phyloP scores from a whole-genome alignment of 1,139 yeast genomes.

The Kluyveromyces marxianus region DNA sequence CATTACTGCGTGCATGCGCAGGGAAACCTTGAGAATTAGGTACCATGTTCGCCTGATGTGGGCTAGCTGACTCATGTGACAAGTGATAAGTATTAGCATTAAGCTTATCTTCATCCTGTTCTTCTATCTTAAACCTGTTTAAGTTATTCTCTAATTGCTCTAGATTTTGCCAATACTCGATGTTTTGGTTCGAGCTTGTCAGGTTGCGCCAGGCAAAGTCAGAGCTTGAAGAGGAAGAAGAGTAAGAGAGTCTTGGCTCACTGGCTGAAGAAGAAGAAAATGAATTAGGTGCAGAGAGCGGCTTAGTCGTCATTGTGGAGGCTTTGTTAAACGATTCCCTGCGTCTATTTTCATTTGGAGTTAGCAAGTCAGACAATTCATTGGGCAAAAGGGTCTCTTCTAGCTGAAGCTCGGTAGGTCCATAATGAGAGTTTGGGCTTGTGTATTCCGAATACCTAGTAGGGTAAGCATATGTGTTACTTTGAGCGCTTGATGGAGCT shows the following conservation, averaged over 20 bases:
- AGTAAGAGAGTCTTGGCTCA: conserved; percentile 4
- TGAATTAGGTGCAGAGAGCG: background rate
- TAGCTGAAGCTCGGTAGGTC: conserved; percentile 1
- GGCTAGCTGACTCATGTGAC: background rate
- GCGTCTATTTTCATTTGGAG: conserved; percentile 16
- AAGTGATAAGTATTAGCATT: background rate
- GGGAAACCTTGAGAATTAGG: background rate
- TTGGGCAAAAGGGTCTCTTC: conserved; percentile 18
- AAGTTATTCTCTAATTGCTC: conserved; percentile 9
- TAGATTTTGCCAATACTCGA: conserved; percentile 4
- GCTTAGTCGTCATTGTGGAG: background rate
- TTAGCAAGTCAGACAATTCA: conserved; percentile 17
- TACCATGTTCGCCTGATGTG: background rate
- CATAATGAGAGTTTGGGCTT: background rate
- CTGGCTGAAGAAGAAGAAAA: background rate
- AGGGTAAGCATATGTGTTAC: background rate
- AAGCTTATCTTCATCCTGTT: conserved; percentile 9
- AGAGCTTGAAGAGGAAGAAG: conserved; percentile 10
- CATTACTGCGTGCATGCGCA: background rate
- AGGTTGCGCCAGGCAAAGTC: conserved; percentile 5
- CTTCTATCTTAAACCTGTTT: conserved; percentile 14
- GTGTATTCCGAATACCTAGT: background rate
- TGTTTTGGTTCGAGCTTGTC: conserved; percentile 4
- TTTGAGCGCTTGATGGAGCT: background rate
- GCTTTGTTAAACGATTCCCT: conserved; percentile 12